Percentiles rank a stretch among this genome's conserved stretches.
Evolutionary conservation across 2,329 filamentous ascomycete genomes (phyloP).

Genomic region (Colletotrichum liaoningense): DNA sequence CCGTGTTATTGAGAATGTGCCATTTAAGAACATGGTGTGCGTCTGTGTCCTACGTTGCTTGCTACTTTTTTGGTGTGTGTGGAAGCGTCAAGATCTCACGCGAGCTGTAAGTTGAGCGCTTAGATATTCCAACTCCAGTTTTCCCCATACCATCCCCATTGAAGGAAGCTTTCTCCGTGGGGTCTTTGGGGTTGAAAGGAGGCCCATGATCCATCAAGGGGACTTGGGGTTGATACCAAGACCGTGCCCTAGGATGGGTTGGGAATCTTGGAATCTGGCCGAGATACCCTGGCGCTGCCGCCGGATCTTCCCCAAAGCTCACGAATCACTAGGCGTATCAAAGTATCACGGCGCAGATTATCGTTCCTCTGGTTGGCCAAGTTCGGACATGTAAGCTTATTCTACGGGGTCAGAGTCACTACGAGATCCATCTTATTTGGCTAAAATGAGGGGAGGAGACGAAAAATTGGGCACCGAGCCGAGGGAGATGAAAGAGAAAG

Average conservation of each 20-base stretch:
- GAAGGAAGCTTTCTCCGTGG: conserved; percentile 27
- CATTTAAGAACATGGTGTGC: neutral
- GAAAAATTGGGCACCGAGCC: neutral
- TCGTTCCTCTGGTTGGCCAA: conserved; percentile 23
- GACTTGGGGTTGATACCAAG: neutral
- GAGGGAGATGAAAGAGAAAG: conserved; percentile 3
- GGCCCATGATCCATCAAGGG: neutral
- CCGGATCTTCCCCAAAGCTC: neutral
- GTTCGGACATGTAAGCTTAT: conserved; percentile 19
- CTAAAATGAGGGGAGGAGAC: conserved; percentile 8
- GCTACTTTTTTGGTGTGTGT: neutral
- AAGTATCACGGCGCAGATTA: neutral
- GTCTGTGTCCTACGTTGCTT: neutral
- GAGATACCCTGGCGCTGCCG: neutral
- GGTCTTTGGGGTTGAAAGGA: conserved; percentile 9
- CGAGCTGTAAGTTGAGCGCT: conserved; percentile 8
- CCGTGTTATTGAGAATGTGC: neutral
- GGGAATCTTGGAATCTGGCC: conserved; percentile 17
- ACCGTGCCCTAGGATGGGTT: neutral
- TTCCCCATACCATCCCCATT: conserved; percentile 23
- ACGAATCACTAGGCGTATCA: conserved; percentile 20
- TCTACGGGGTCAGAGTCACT: conserved; percentile 5
- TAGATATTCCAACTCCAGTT: conserved; percentile 22
- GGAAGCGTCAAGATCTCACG: neutral
- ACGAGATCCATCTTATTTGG: conserved; percentile 19